Base-by-base conservation (phyloP, 2,329 filamentous ascomycete species). In the Clarireedia monteithiana region DNA sequence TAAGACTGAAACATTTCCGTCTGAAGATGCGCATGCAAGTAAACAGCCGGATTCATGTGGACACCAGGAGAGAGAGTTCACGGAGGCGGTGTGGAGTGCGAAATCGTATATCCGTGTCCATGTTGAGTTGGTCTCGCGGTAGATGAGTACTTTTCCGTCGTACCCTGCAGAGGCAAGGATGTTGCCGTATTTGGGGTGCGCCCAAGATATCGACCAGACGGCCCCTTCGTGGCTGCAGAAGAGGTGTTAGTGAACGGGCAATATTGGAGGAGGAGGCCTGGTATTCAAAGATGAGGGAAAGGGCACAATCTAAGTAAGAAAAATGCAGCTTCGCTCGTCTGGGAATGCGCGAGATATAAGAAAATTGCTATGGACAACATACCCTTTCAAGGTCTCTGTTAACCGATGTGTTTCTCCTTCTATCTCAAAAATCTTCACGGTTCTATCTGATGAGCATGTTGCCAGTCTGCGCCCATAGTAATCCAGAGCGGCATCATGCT, bases 341-440 rank as follows among this genome's bases (percentile, higher is more conserved):
- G 42, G 15, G 42, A 26, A n/a, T 48, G 12, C 6, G 40, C 34
- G 14, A 7, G 24, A 4, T 26, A 6, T 15, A 34, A 34, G 10
- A 23, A 17, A 38, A 14, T 53, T 48, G 15, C 36, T 14, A 6
- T 38, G n/a, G 40, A 34, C 27, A 45, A 27, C 38, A 20, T 81
- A 95, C 90, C 92, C 92, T 75, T 95, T 96, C 63, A 99, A 77
- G 26, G 94, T 99, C 76, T 97, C 92, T 36, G 89, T 82, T 66
- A 97, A 77, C 62, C 89, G 83, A 74, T 99, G 92, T 64, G 86
- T 82, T 66, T 97, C 91, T 68, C 91, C 90, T 68, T 97, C 92
- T 55, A 99, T 87, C 74, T 99, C 94, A 70, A 96, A 99, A 70
- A 99, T 97, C 78, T 97, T 97, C 78, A 99, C 95, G 48, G 92